Evolutionary conservation across 345 rosid species (phyloP).

Genomic region (Atalantia buxifolia): DNA sequence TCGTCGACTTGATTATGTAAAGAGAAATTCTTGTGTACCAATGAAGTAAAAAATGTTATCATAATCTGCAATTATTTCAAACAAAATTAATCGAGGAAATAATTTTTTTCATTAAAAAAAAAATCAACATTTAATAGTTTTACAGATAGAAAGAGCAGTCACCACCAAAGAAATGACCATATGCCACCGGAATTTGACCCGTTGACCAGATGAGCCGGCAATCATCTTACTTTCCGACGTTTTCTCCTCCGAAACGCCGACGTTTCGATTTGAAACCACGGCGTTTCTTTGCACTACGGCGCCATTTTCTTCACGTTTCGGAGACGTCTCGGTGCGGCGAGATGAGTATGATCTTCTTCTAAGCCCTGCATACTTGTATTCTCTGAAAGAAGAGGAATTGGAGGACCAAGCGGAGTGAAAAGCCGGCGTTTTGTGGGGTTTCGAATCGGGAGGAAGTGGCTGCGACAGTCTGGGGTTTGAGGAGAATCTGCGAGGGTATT

Average conservation of each 20-base stretch:
- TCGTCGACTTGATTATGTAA: conserved; percentile 44
- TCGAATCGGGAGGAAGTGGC: conserved; percentile 16
- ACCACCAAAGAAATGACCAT: conserved; percentile 43
- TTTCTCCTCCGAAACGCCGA: conserved; percentile 1
- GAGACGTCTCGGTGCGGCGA: conserved; percentile 5
- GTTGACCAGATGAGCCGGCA: conserved; percentile 16
- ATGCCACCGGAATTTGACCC: conserved; percentile 39
- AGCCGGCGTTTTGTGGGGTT: conserved; percentile 20
- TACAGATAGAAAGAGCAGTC: not conserved
- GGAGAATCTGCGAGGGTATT: conserved; percentile 42
- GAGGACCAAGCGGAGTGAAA: conserved; percentile 19
- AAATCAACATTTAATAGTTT: not conserved
- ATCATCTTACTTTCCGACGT: not conserved
- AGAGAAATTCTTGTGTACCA: conserved; percentile 53
- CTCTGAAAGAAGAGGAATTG: conserved; percentile 15
- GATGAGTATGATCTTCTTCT: conserved; percentile 36
- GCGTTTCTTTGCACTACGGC: conserved; percentile 15
- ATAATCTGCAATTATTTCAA: conserved; percentile 39
- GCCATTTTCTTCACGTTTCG: conserved; percentile 14
- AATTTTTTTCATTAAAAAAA: not conserved
- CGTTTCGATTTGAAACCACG: conserved; percentile 11
- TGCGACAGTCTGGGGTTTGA: conserved; percentile 26
- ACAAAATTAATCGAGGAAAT: not conserved
- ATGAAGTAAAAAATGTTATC: conserved; percentile 41
- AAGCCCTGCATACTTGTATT: conserved; percentile 21